Percentiles rank a stretch among this genome's conserved stretches.
phyloP scores from a whole-genome alignment of 768 basidiomycete genomes.

The Lyophyllum atratum region DNA sequence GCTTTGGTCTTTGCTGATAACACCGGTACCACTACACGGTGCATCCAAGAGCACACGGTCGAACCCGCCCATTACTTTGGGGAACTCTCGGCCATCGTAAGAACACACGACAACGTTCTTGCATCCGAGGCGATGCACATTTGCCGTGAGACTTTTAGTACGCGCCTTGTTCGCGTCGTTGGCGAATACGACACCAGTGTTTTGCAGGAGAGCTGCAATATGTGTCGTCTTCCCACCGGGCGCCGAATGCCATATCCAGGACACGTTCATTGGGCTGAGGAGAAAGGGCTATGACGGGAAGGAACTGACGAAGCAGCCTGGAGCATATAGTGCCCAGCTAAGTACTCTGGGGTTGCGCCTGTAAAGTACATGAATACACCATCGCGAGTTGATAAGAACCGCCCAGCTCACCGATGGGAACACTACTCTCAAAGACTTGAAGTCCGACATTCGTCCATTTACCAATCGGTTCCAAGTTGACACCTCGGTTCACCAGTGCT shows the following conservation, averaged over 20 bases:
- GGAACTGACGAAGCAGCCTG: slow-evolving; percentile 98
- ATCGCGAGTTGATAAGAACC: background rate
- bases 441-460: slow-evolving; percentile 99
- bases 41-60: slow-evolving; percentile 97
- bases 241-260: slow-evolving; percentile 97
- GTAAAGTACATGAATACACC: slow-evolving; percentile 2
- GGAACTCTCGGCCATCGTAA: slow-evolving; percentile 97
- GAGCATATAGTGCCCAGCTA: slow-evolving; percentile 99
- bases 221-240: slow-evolving; percentile 99
- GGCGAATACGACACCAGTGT: slow-evolving; percentile 97
- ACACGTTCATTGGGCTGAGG: slow-evolving; percentile 94
- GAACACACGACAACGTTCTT: slow-evolving; percentile 98
- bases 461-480: slow-evolving; percentile 96
- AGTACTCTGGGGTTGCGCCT: slow-evolving; percentile 97
- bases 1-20: slow-evolving; percentile 96
- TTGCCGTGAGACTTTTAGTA: slow-evolving; percentile 95
- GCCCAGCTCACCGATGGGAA: slow-evolving; percentile 76
- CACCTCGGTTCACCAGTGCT: slow-evolving; percentile 90
- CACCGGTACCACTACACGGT: slow-evolving; percentile 97
- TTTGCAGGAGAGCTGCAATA: slow-evolving; percentile 94
- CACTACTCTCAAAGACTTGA: slow-evolving; percentile 96
- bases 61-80: slow-evolving; percentile 98
- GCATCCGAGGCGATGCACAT: slow-evolving; percentile 95
- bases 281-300: slow-evolving; percentile 95
- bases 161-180: slow-evolving; percentile 95